These are phyloP conservation scores for Pisolithus marmoratus DNA, from an alignment of 768 basidiomycete genomes.

Conservation along the genomic window DNA sequence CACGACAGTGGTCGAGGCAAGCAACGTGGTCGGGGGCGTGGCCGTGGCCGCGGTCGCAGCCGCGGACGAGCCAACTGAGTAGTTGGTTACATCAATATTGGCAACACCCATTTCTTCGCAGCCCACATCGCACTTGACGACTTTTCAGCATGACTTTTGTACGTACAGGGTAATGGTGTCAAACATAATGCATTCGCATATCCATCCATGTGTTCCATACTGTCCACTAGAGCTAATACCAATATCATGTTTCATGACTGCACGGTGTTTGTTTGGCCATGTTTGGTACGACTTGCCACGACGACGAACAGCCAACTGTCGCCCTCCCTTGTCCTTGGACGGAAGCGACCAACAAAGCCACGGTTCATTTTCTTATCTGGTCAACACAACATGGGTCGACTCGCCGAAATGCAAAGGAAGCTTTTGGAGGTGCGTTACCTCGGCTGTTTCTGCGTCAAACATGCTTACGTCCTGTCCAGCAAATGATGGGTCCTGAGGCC, in stretches of 20 bases:
- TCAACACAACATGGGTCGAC: conserved; percentile 78
- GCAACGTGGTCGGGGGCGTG: conserved; percentile 35
- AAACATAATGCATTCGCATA: neutral
- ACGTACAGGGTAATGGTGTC: too few species aligned
- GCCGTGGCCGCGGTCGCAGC: conserved; percentile 28
- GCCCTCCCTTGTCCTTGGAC: neutral
- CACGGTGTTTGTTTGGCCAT: neutral
- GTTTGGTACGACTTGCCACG: conserved; percentile 21
- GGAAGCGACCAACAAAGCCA: neutral
- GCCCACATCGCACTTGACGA: neutral
- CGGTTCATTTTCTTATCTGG: neutral
- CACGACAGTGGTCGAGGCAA: conserved; percentile 31
- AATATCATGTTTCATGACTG: neutral
- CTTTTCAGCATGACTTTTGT: neutral
- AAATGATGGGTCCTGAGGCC: conserved; percentile 99
- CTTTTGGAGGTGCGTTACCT: conserved; percentile 60
- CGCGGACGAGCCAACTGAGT: neutral
- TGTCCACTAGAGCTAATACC: neutral
- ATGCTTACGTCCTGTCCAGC: conserved; percentile 41
- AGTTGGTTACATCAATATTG: conserved; percentile 1
- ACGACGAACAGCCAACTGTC: conserved; percentile 8
- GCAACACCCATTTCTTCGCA: neutral
- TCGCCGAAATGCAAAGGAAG: conserved; percentile 98
- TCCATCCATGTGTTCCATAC: neutral
- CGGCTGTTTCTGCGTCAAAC: conserved; percentile 9